Evolutionary conservation across 2,329 filamentous ascomycete species (phyloP).

Genomic region (Fusarium buxicola): DNA sequence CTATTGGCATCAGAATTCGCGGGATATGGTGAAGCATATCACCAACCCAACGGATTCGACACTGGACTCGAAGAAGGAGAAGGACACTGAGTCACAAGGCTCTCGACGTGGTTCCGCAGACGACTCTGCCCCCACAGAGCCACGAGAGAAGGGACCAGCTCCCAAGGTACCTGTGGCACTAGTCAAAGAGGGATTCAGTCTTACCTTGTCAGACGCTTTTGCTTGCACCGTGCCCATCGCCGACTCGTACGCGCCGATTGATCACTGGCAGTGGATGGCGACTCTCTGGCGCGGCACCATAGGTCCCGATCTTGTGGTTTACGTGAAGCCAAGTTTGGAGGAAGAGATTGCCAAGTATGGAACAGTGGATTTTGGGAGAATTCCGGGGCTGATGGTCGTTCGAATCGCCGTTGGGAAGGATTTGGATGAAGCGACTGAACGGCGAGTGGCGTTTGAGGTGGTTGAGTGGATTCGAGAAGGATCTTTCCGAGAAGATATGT

Average conservation of each 20-base stretch:
- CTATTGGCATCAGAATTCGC: constrained; percentile 80
- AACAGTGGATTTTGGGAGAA: constrained; percentile 67
- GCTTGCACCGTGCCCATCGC: constrained; percentile 78
- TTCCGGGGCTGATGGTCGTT: constrained; percentile 66
- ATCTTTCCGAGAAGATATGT: constrained; percentile 52
- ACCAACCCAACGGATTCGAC: constrained; percentile 45
- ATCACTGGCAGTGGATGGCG: constrained; percentile 98
- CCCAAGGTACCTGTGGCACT: constrained; percentile 75
- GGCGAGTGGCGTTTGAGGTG: constrained; percentile 87
- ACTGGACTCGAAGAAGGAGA: constrained; percentile 16
- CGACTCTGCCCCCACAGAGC: constrained; percentile 6
- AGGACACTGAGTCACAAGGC: constrained; percentile 13
- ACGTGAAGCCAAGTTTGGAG: constrained; percentile 61
- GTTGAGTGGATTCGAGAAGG: constrained; percentile 78
- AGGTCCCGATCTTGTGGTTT: constrained; percentile 83
- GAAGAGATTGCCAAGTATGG: constrained; percentile 54
- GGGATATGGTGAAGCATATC: constrained; percentile 71
- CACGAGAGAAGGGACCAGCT: constrained; percentile 19
- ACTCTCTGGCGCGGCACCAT: constrained; percentile 90
- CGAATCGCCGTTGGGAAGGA: constrained; percentile 57
- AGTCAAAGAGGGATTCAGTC: constrained; percentile 80
- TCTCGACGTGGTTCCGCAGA: constrained; percentile 26
- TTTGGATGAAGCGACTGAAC: constrained; percentile 76
- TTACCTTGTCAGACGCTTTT: constrained; percentile 81
- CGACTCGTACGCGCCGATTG: constrained; percentile 82